Percentiles rank a stretch among this genome's conserved stretches.
phyloP scores from a whole-genome alignment of 1,284 basidiomycete genomes.

The Boletus semigastroideus region DNA sequence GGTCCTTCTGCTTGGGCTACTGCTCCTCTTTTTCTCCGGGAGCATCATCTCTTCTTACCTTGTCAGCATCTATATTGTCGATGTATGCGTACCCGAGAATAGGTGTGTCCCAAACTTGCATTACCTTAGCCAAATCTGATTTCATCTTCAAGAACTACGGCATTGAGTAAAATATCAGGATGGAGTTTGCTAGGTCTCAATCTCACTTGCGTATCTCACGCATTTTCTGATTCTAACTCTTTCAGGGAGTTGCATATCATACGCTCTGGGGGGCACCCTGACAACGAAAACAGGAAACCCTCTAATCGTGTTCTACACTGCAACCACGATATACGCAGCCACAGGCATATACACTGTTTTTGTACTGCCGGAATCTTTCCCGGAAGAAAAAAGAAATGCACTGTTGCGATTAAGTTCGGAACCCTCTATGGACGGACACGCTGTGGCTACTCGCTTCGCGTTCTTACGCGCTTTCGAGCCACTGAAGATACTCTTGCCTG shows the following conservation, averaged over 20 bases:
- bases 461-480: slow-evolving; percentile 20
- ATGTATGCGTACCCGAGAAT: slow-evolving; percentile 24
- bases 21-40: slow-evolving; percentile 16
- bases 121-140: background rate
- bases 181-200: slow-evolving; percentile 27
- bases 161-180: slow-evolving; percentile 30
- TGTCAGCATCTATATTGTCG: slow-evolving; percentile 30
- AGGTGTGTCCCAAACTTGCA: slow-evolving; percentile 17
- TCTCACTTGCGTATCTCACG: background rate
- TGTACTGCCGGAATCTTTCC: slow-evolving; percentile 35
- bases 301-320: slow-evolving; percentile 27
- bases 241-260: slow-evolving; percentile 28
- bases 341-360: slow-evolving; percentile 21
- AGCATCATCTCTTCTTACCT: slow-evolving; percentile 14
- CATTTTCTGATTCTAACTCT: background rate
- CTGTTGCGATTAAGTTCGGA: slow-evolving; percentile 10
- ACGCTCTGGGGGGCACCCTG: slow-evolving; percentile 28
- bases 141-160: slow-evolving; percentile 23
- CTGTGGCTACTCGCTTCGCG: background rate
- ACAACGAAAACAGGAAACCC: slow-evolving; percentile 26
- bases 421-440: background rate
- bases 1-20: slow-evolving; percentile 15
- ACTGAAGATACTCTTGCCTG: slow-evolving; percentile 26
- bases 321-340: slow-evolving; percentile 14
- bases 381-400: slow-evolving; percentile 24